Percentiles rank a stretch among this genome's conserved stretches.
These are phyloP conservation scores for Mrakiaceae sp. DNA, from an alignment of 1,284 basidiomycete genomes.

Conservation along the genomic window DNA sequence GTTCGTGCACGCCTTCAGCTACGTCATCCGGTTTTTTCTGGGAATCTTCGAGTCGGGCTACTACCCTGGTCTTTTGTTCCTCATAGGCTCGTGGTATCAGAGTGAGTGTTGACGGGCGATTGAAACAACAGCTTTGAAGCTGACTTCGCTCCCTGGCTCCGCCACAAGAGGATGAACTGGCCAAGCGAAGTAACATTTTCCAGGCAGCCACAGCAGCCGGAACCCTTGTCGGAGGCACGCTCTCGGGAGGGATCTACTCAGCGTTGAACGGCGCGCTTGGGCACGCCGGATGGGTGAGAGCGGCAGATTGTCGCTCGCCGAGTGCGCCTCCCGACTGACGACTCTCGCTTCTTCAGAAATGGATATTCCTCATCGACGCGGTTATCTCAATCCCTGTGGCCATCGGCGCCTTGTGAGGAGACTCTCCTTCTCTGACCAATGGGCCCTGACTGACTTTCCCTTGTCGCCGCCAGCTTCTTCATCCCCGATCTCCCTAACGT, in stretches of 20 bases:
- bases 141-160: background rate
- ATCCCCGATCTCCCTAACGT: background rate
- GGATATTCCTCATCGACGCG: slow-evolving; percentile 21
- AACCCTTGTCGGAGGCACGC: slow-evolving; percentile 13
- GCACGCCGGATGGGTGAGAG: slow-evolving; percentile 7
- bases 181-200: slow-evolving; percentile 13
- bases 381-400: slow-evolving; percentile 16
- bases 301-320: background rate
- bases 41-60: background rate
- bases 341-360: slow-evolving; percentile 1
- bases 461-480: too few relatives aligned
- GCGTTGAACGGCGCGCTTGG: slow-evolving; percentile 6
- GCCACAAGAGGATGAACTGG: slow-evolving; percentile 11
- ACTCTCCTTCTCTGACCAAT: background rate
- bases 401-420: background rate
- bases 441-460: too few relatives aligned
- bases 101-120: background rate
- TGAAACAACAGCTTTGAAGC: background rate
- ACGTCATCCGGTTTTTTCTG: slow-evolving; percentile 12
- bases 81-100: slow-evolving; percentile 15
- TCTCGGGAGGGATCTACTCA: slow-evolving; percentile 12
- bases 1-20: background rate
- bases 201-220: slow-evolving; percentile 20
- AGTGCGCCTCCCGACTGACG: background rate
- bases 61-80: background rate